Evolutionary conservation across 306 rosid genomes (phyloP).

Genomic region (Ochetophila trinervis): DNA sequence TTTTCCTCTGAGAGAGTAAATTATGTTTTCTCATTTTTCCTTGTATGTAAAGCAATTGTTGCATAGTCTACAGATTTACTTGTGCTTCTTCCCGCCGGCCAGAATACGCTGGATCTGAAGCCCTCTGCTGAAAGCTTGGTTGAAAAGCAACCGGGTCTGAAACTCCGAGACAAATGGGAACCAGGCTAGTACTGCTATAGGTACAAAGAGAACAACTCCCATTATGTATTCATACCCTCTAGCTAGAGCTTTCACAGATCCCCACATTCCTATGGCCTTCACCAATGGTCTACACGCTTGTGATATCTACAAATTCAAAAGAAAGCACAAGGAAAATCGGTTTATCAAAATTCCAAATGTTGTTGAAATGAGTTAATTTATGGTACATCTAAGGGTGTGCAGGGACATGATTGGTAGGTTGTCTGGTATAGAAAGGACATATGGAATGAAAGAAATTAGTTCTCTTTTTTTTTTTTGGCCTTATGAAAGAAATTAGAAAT

Average conservation of each 20-base stretch:
- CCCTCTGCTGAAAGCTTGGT: constrained; percentile 98
- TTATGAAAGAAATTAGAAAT: too few relatives aligned
- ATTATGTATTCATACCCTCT: constrained; percentile 86
- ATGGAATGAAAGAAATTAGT: too few relatives aligned
- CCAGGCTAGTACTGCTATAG: constrained; percentile 87
- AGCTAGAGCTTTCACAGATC: constrained; percentile 80
- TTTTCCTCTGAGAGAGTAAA: neutral
- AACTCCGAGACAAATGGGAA: constrained; percentile 95
- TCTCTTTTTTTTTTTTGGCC: too few relatives aligned
- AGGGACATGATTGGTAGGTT: too few relatives aligned
- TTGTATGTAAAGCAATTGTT: neutral
- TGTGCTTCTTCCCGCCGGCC: constrained; percentile 90
- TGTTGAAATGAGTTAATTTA: too few relatives aligned
- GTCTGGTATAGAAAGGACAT: too few relatives aligned
- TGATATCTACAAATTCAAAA: constrained; percentile 50
- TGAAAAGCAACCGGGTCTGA: constrained; percentile 84
- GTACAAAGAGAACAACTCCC: constrained; percentile 65
- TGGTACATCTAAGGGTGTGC: too few relatives aligned
- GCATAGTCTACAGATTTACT: constrained; percentile 30
- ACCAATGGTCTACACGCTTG: constrained; percentile 69
- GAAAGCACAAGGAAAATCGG: neutral
- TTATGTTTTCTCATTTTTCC: neutral
- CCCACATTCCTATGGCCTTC: constrained; percentile 89
- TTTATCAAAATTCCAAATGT: too few relatives aligned
- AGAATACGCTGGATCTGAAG: constrained; percentile 95